Evolutionary conservation across 768 basidiomycete species (phyloP).

Genomic region (Lentinula guzmanii): DNA sequence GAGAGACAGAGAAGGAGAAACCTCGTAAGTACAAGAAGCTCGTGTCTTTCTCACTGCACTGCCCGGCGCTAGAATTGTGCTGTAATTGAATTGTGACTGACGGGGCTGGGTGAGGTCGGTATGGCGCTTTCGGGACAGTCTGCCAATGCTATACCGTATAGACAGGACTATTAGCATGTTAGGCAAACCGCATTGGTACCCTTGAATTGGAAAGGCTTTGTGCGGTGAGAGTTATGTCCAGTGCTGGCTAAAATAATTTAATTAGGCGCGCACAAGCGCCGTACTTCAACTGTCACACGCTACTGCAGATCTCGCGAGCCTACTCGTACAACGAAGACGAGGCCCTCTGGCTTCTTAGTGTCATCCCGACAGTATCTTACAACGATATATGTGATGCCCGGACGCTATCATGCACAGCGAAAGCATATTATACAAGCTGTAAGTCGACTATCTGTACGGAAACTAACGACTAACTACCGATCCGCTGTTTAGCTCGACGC

Average conservation of each 20-base stretch:
- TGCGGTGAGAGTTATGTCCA: too few relatives aligned
- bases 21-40: background rate
- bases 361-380: background rate
- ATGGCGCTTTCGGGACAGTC: background rate
- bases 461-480: slow-evolving; percentile 8
- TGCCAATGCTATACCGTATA: too few relatives aligned
- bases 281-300: background rate
- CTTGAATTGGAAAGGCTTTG: background rate
- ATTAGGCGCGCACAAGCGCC: background rate
- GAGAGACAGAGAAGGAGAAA: background rate
- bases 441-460: slow-evolving; percentile 19
- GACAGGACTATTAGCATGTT: too few relatives aligned
- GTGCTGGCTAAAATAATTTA: background rate
- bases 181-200: background rate
- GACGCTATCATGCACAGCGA: slow-evolving; percentile 59
- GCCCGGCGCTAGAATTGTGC: slow-evolving; percentile 1
- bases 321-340: background rate
- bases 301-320: background rate
- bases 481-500: slow-evolving; percentile 50
- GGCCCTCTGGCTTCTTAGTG: background rate
- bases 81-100: background rate
- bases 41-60: slow-evolving; percentile 1
- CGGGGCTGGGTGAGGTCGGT: background rate
- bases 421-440: slow-evolving; percentile 68
- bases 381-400: slow-evolving; percentile 40